Evolutionary conservation across 2,329 filamentous ascomycete genomes (phyloP), one percentile per base, ranked within the genome.

Genomic region (Fusarium virguliforme): DNA sequence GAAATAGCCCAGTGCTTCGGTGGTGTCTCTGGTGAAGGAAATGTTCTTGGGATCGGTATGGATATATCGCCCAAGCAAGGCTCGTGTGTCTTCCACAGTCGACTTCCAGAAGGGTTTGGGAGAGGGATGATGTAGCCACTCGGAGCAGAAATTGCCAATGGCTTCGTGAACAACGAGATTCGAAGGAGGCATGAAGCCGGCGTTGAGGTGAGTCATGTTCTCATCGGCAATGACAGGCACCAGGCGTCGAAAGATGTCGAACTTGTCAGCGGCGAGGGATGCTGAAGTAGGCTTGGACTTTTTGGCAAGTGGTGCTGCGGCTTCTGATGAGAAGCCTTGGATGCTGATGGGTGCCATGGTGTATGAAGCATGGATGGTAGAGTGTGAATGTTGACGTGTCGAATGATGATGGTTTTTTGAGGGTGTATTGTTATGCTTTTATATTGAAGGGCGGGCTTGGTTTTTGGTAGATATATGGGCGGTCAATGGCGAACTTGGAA

Each of bases 1-100:
- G 60, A 81, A 80, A 32, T 58, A 62, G 3, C 74, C 74, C 0
- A 80, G 63, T 0, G 68, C 79, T 46, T 81, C 79, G 2, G 79
- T 81, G 0, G 79, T 80, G 53, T 81, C 78, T 3, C 78, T 73
- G 1, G 77, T 79, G 46, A 80, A 76, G 3, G 77, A 75, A 15
- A 81, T 68, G 2, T 70, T 61, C 0, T 68, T 54, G 1, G 68
- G 56, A 3, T 75, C 64, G n/a, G 78, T 68, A 41, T 77, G 75
- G 70, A 80, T 75, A 60, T 77, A 79, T 8, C 70, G 61, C 2
- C 66, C 78, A 6, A 81, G 8, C 0, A 79, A 67, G 1, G 55
- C 30, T 0, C 75, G 68, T n/a, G 74, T 62, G 10, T 73, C 72
- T 43, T 76, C 74, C 2, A 63, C 63, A 1, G 53, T 48, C 0